Evolutionary conservation across 2,329 filamentous ascomycete genomes (phyloP), one percentile per base, ranked within the genome.

Genomic region (Pochonia chlamydosporia): DNA sequence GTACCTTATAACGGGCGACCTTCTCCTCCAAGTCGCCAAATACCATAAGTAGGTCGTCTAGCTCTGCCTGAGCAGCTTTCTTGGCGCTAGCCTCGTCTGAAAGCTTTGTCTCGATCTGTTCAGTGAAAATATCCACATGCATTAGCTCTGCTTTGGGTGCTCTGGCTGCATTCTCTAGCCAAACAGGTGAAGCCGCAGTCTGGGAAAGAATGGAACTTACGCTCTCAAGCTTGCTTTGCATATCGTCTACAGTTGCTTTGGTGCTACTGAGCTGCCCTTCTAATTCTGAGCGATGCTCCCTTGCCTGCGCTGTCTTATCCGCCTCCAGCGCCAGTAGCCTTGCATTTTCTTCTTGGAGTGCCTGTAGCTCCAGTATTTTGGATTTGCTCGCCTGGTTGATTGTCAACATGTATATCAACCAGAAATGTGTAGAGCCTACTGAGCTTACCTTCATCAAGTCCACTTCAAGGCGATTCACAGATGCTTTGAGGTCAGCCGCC

Each of bases 21-120:
- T 91, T 92, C 46, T 89, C 85, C 64, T 93, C 88, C 16, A 90
- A 61, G 60, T 93, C 88, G 13, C 81, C 82, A 64, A 91, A 89
- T 5, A 93, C 84, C 70, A 92, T 86, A 30, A 93, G 69, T 46
- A 92, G 72, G 63, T 93, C 88, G 55, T 93, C 88, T 40, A 92
- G 72, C 63, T 93, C 88, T 3, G 79, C 75, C 61, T 92, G 87
- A 5, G 77, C 75, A 2, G 76, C 68, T 51, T 81, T 74, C 47
- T 78, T 81, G 49, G 85, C 81, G 50, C 81, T 75, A 54, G 83
- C 79, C 52, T 79, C 83, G 20, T 62, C 56, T 3, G 50, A 49
- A 14, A 66, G 44, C 21, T 62, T 56, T 4, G 55, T 50, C 44
- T 69, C 61, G 39, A 58, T 52, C 66, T 72, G 43, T 8, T 11